phyloP scores from a whole-genome alignment of 805 yeast genomes.

The Yamadazyma tumulicola region DNA sequence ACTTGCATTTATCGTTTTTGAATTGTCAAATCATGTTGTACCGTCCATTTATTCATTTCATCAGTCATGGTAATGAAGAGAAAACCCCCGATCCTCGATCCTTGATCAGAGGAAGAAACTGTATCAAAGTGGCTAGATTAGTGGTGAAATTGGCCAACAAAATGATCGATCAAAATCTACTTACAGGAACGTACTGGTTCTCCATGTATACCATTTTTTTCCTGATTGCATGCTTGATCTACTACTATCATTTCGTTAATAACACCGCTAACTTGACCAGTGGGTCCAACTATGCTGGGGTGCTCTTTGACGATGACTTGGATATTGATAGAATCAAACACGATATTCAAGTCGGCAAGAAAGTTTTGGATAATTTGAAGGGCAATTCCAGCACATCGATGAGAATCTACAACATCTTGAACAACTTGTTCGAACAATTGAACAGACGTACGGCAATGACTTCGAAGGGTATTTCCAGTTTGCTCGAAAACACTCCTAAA shows the following conservation, averaged over 20 bases:
- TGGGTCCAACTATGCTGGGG: constrained; percentile 43
- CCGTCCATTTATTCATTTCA: constrained; percentile 84
- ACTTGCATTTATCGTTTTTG: constrained; percentile 66
- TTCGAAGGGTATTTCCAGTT: constrained; percentile 17
- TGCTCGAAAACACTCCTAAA: constrained; percentile 4
- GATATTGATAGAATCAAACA: constrained; percentile 57
- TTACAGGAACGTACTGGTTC: constrained; percentile 89
- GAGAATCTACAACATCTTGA: constrained; percentile 75
- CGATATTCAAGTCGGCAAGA: constrained; percentile 81
- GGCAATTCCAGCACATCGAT: constrained; percentile 75
- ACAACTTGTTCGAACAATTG: constrained; percentile 74
- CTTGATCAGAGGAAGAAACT: constrained; percentile 71
- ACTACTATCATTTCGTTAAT: constrained; percentile 61
- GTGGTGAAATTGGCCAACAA: constrained; percentile 79
- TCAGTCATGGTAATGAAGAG: constrained; percentile 50
- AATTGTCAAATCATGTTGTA: constrained; percentile 79
- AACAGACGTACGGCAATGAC: constrained; percentile 64
- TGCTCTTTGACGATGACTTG: constrained; percentile 43
- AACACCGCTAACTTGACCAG: constrained; percentile 14
- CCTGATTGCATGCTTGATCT: constrained; percentile 81
- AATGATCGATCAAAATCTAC: constrained; percentile 66
- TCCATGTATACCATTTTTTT: constrained; percentile 85
- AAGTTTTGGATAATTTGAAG: constrained; percentile 65
- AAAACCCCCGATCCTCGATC: constrained; percentile 52
- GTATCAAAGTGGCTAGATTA: constrained; percentile 78